These are phyloP conservation scores for Coemansia sp. DNA, from an alignment of 192 early-diverging fungal genomes.

Conservation along the genomic window DNA sequence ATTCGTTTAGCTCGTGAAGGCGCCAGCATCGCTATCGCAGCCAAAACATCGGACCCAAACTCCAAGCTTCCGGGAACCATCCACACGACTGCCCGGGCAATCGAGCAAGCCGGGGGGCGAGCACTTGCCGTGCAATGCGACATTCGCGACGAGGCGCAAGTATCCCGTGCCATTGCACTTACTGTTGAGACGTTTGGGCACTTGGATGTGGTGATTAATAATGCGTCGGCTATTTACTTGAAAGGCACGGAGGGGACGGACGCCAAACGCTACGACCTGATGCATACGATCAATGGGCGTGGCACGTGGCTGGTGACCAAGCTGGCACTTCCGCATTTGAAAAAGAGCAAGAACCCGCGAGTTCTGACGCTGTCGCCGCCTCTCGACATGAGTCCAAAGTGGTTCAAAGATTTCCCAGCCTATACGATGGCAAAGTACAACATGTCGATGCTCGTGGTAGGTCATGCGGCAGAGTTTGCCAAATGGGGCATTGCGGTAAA, in stretches of 20 bases:
- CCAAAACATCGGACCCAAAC: conserved; percentile 70
- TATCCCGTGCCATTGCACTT: conserved; percentile 62
- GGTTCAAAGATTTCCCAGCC: conserved; percentile 66
- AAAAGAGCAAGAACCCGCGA: conserved; percentile 65
- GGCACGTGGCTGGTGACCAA: conserved; percentile 80
- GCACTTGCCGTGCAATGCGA: conserved; percentile 79
- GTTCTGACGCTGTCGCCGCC: conserved; percentile 74
- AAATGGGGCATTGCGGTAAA: conserved; percentile 71
- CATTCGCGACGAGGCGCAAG: conserved; percentile 75
- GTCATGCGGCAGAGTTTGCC: conserved; percentile 65
- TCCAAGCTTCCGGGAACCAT: conserved; percentile 82
- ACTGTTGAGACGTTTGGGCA: conserved; percentile 68
- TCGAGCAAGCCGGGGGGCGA: conserved; percentile 69
- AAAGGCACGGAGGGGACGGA: conserved; percentile 57
- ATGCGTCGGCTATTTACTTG: conserved; percentile 72
- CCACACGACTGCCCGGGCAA: conserved; percentile 69
- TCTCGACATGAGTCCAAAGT: conserved; percentile 61
- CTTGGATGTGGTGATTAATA: conserved; percentile 82
- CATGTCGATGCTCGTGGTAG: conserved; percentile 74
- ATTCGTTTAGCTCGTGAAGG: conserved; percentile 64
- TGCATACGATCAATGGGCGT: conserved; percentile 74
- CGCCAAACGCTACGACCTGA: conserved; percentile 68
- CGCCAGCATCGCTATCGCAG: conserved; percentile 69
- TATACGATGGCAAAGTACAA: conserved; percentile 71
- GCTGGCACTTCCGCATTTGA: conserved; percentile 61